phyloP scores from a whole-genome alignment of 2,329 filamentous ascomycete genomes.

The Cercospora brassicicola region DNA sequence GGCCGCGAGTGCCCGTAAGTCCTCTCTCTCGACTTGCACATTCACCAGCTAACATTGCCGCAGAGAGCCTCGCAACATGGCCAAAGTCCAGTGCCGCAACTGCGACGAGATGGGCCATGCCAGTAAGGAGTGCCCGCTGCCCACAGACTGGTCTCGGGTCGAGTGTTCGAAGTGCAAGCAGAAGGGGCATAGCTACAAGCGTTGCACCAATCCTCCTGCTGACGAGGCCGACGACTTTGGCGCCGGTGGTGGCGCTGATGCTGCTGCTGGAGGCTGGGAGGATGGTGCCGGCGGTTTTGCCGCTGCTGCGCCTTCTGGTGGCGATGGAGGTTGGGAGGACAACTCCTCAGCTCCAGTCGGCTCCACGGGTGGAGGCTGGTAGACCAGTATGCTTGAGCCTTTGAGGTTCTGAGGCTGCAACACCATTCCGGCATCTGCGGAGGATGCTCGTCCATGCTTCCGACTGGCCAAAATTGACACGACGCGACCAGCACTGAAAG shows the following conservation, averaged over 20 bases:
- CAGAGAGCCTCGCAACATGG: conserved; percentile 51
- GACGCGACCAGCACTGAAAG: background rate
- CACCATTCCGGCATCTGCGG: background rate
- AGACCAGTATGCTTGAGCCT: conserved; percentile 1
- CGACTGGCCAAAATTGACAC: background rate
- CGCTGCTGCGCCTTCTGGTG: conserved; percentile 5
- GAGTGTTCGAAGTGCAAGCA: conserved; percentile 50
- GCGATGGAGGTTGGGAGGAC: conserved; percentile 18
- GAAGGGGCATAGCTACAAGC: conserved; percentile 33
- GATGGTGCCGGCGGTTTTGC: conserved; percentile 7
- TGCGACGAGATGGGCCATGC: conserved; percentile 43
- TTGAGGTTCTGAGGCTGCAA: background rate
- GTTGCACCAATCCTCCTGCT: conserved; percentile 29
- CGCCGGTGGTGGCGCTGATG: background rate
- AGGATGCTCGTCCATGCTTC: background rate
- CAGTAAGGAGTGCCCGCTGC: conserved; percentile 10
- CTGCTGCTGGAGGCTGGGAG: background rate
- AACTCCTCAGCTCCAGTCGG: conserved; percentile 15
- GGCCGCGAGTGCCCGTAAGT: conserved; percentile 59
- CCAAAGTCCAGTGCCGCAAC: conserved; percentile 50
- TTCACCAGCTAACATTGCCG: conserved; percentile 1
- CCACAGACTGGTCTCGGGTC: conserved; percentile 44
- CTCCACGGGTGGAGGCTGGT: conserved; percentile 19
- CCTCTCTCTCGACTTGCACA: background rate
- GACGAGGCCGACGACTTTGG: conserved; percentile 8